These are phyloP conservation scores for Kregervanrija fluxuum DNA, from an alignment of 805 yeast genomes.

Conservation along the genomic window DNA sequence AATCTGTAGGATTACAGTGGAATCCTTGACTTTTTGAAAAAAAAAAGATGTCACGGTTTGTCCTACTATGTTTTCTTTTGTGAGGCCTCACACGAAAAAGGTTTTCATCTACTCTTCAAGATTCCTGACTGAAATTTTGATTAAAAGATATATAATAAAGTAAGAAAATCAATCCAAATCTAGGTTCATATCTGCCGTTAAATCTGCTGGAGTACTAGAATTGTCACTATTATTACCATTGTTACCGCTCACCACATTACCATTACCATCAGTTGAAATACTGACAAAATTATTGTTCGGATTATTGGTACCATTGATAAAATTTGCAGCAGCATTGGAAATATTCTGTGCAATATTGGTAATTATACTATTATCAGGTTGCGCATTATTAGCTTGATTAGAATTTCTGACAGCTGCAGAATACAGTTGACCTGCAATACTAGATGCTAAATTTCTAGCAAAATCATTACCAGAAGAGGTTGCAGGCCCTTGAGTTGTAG, in stretches of 20 bases:
- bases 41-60: no score
- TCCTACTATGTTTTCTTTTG: no score
- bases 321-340: conserved; percentile 1
- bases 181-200: conserved; percentile 2
- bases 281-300: no score
- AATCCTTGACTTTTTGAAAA: no score
- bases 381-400: neutral
- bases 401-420: conserved; percentile 1
- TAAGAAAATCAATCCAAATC: conserved; percentile 5
- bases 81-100: no score
- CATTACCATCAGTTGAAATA: conserved; percentile 1
- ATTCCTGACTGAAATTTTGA: neutral
- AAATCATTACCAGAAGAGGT: conserved; percentile 1
- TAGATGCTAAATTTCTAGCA: conserved; percentile 7
- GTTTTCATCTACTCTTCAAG: no score
- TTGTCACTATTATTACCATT: neutral
- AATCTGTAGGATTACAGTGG: no score
- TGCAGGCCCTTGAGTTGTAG: no score
- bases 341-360: conserved; percentile 4
- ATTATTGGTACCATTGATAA: no score
- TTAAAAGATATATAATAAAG: neutral
- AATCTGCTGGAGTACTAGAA: neutral
- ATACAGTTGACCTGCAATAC: conserved; percentile 5
- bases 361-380: neutral
- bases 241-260: neutral